phyloP scores from a whole-genome alignment of 768 basidiomycete species.

The Tubosaeta sp. region DNA sequence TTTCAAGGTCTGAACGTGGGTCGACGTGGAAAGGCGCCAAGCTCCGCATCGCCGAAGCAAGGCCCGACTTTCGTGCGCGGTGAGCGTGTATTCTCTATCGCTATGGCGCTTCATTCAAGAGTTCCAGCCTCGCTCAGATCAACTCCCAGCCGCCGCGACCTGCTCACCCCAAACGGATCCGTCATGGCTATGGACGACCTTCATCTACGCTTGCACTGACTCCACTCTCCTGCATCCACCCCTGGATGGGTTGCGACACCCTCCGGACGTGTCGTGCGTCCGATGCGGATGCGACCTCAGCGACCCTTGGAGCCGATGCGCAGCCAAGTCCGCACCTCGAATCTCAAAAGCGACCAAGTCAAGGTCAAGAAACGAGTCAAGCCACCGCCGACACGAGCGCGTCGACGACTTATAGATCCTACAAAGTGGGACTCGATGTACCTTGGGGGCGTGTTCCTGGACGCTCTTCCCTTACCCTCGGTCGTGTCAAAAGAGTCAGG shows the following conservation, averaged over 20 bases:
- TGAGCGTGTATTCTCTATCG: conserved; percentile 19
- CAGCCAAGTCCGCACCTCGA: conserved; percentile 2
- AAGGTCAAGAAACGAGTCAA: conserved; percentile 44
- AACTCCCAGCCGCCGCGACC: conserved; percentile 24
- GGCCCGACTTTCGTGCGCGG: conserved; percentile 67
- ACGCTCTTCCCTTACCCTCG: conserved; percentile 23
- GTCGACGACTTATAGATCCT: conserved; percentile 67
- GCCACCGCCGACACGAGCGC: conserved; percentile 53
- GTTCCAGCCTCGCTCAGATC: conserved; percentile 10
- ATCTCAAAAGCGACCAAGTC: conserved; percentile 12
- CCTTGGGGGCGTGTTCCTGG: conserved; percentile 66
- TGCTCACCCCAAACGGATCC: conserved; percentile 40
- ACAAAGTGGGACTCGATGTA: conserved; percentile 66
- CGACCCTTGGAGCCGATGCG: conserved; percentile 45
- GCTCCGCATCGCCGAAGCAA: conserved; percentile 79
- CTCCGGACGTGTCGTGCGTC: conserved; percentile 59
- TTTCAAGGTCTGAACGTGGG: conserved; percentile 69
- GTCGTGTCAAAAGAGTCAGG: background rate
- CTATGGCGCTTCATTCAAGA: background rate
- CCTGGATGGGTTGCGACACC: conserved; percentile 71
- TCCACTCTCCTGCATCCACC: conserved; percentile 50
- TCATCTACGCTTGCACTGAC: conserved; percentile 63
- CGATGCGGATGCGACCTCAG: conserved; percentile 66
- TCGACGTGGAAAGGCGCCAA: conserved; percentile 88
- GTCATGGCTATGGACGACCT: conserved; percentile 37